These are phyloP conservation scores for Neoscytalidium dimidiatum DNA, from an alignment of 2,329 filamentous ascomycete genomes.

Conservation along the genomic window DNA sequence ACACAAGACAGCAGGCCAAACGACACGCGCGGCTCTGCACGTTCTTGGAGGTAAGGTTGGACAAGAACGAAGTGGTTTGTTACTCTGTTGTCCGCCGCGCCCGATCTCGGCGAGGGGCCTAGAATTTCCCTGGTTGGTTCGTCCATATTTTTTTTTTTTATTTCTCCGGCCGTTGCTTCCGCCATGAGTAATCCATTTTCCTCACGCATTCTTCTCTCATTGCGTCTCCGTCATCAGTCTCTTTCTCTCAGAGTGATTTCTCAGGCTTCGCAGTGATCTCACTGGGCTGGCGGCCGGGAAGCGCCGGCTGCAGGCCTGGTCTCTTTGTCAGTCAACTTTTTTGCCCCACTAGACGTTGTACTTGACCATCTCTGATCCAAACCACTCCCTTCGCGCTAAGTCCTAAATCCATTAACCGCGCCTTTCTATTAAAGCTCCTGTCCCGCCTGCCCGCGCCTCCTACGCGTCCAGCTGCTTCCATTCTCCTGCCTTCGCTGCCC, in stretches of 20 bases:
- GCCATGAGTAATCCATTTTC: constrained; percentile 1
- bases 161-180: not conserved
- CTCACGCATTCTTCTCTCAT: not conserved
- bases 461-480: not conserved
- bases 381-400: not conserved
- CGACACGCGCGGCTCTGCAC: not conserved
- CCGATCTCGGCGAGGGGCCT: constrained; percentile 13
- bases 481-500: not conserved
- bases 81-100: not conserved
- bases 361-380: too few species aligned
- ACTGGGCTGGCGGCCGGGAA: constrained; percentile 1
- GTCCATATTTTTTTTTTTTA: not conserved
- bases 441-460: constrained; percentile 1
- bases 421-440: not conserved
- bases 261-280: not conserved
- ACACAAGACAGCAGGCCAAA: not conserved
- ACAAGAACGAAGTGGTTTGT: not conserved
- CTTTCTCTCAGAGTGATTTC: not conserved
- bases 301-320: not conserved
- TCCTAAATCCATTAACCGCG: constrained; percentile 10
- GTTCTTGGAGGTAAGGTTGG: not conserved
- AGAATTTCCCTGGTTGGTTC: not conserved
- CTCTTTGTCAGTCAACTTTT: not conserved
- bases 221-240: not conserved
- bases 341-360: constrained; percentile 16